Conservation (phyloP, 2,329 filamentous ascomycete species). For the Paraphoma chrysanthemicola region DNA sequence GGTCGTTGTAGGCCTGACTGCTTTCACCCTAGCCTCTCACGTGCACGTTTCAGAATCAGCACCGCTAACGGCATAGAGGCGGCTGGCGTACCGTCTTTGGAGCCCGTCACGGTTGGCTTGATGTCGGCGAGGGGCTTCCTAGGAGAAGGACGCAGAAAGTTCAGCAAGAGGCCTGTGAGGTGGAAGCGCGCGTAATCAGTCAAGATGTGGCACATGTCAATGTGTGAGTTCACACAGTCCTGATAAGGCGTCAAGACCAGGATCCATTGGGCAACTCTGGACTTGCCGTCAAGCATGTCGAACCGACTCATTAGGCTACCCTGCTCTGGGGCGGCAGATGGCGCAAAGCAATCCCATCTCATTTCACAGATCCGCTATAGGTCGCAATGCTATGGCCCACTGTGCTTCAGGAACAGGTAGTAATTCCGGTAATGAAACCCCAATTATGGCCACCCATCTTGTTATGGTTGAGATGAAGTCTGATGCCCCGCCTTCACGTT, state of each 20-base stretch:
- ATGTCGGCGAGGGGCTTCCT: neutral
- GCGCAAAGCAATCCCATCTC: constrained; percentile 10
- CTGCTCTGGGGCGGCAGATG: constrained; percentile 4
- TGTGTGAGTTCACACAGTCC: too few relatives aligned
- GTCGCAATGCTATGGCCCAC: constrained; percentile 17
- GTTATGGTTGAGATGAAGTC: neutral
- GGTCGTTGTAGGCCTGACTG: constrained; percentile 21
- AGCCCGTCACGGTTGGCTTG: neutral
- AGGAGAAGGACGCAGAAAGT: neutral
- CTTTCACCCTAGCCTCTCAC: constrained; percentile 23
- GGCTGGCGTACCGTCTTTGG: neutral
- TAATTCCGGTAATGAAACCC: constrained; percentile 5
- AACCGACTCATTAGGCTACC: constrained; percentile 3
- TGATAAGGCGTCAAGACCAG: too few relatives aligned
- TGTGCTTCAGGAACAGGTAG: constrained; percentile 33
- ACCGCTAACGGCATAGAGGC: neutral
- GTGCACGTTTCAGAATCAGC: constrained; percentile 17
- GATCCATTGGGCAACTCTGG: neutral
- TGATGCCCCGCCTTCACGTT: constrained; percentile 11
- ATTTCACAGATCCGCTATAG: constrained; percentile 7
- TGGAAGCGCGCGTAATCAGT: neutral
- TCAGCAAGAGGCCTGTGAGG: neutral
- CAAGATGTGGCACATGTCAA: neutral
- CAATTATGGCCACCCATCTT: neutral
- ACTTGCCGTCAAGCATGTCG: constrained; percentile 7